phyloP scores from a whole-genome alignment of 805 yeast species.

The Spathaspora sp. region DNA sequence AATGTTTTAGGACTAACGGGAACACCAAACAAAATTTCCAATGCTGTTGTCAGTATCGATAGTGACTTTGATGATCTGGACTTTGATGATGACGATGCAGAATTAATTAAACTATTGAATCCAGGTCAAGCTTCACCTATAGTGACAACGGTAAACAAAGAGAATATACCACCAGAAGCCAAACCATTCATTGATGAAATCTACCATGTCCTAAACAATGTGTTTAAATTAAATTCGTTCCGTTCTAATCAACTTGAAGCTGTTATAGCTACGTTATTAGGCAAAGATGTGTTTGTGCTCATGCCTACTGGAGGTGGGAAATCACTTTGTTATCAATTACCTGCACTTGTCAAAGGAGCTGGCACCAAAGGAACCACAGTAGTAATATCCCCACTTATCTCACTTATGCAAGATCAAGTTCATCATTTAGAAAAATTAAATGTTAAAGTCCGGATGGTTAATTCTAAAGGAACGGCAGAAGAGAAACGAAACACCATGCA shows the following conservation, averaged over 20 bases:
- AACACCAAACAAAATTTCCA: conserved; percentile 1
- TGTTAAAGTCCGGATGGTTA: conserved; percentile 84
- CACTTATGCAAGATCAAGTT: conserved; percentile 97
- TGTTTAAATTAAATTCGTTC: conserved; percentile 64
- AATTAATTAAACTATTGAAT: conserved; percentile 16
- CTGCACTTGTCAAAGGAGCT: conserved; percentile 86
- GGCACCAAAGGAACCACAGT: conserved; percentile 79
- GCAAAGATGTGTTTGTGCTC: conserved; percentile 86
- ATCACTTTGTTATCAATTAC: conserved; percentile 91
- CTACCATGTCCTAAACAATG: conserved; percentile 47
- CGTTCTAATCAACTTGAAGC: conserved; percentile 87
- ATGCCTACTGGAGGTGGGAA: conserved; percentile 99
- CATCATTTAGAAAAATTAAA: conserved; percentile 65
- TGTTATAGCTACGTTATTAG: conserved; percentile 67
- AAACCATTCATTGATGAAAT: conserved; percentile 71
- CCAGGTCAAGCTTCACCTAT: conserved; percentile 14
- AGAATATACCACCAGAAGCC: conserved; percentile 25
- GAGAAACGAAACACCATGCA: conserved; percentile 63
- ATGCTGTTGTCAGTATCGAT: not conserved
- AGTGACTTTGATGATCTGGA: conserved; percentile 9
- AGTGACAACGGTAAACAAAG: conserved; percentile 11
- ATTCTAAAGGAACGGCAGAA: conserved; percentile 63
- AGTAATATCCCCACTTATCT: conserved; percentile 90
- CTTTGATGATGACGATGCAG: conserved; percentile 35
- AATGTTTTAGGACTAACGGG: conserved; percentile 27